phyloP scores from a whole-genome alignment of 169 alveolate genomes.

The Miamiensis avidus region DNA sequence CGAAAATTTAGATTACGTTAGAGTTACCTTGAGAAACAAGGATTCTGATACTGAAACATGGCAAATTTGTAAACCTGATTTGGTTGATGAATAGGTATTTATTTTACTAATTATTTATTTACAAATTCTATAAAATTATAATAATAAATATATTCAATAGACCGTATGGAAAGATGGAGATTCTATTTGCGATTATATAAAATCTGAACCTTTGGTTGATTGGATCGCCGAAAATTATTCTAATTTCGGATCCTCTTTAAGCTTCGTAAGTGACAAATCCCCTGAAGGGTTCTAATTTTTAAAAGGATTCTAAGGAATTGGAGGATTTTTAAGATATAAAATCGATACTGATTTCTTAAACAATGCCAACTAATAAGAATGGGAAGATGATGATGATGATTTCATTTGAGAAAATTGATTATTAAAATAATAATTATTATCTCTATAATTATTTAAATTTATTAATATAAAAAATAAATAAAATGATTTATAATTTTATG shows the following conservation, averaged over 20 bases:
- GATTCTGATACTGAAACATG: slow-evolving; percentile 16
- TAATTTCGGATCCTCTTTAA: slow-evolving; percentile 94
- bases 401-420: slow-evolving; percentile 52
- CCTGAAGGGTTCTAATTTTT: slow-evolving; percentile 99
- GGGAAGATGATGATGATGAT: slow-evolving; percentile 77
- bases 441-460: no score
- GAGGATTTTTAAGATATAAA: slow-evolving; percentile 98
- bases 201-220: slow-evolving; percentile 94
- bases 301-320: slow-evolving; percentile 99
- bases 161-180: slow-evolving; percentile 63
- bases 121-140: background rate
- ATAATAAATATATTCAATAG: background rate
- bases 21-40: slow-evolving; percentile 58
- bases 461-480: no score
- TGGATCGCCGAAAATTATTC: slow-evolving; percentile 97
- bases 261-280: slow-evolving; percentile 94
- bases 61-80: slow-evolving; percentile 14
- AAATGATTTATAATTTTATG: no score
- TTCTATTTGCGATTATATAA: slow-evolving; percentile 77
- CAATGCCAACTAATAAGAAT: slow-evolving; percentile 52
- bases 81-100: background rate
- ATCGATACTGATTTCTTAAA: slow-evolving; percentile 79
- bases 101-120: no score
- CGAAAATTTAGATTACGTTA: slow-evolving; percentile 91
- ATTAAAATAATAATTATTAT: no score